Conservation (phyloP, 164 flowering plant species). For the Cinnamomum micranthum region DNA sequence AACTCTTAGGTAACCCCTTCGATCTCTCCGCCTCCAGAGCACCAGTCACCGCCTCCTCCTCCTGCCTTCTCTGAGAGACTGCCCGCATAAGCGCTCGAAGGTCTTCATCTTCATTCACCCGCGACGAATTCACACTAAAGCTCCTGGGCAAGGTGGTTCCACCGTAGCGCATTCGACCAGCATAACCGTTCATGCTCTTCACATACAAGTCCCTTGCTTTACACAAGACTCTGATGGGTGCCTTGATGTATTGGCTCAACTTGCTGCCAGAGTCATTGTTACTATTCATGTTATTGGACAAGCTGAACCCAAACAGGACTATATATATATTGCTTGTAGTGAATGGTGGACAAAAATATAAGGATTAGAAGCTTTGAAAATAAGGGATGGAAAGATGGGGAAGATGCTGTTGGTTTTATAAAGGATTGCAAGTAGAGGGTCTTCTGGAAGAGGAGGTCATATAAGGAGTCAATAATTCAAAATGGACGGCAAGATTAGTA, state of each 20-base stretch:
- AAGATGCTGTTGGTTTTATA: background rate
- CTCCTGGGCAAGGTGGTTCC: constrained; percentile 6
- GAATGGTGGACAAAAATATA: too few relatives aligned
- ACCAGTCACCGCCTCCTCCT: background rate
- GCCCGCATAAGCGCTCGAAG: constrained; percentile 2
- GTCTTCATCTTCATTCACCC: constrained; percentile 1
- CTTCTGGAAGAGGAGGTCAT: too few relatives aligned
- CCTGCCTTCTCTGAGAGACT: background rate
- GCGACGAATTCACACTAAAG: constrained; percentile 2
- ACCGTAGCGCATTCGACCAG: constrained; percentile 1
- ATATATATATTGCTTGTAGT: too few relatives aligned
- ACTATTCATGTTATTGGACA: background rate
- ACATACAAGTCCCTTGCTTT: constrained; percentile 11
- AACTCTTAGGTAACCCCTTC: constrained; percentile 39
- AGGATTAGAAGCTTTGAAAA: background rate
- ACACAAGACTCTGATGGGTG: constrained; percentile 5
- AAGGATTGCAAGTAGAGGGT: background rate
- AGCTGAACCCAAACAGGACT: background rate
- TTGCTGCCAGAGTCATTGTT: background rate
- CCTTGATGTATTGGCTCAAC: constrained; percentile 5
- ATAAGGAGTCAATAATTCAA: background rate
- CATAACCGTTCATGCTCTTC: constrained; percentile 7
- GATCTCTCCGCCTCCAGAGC: background rate
- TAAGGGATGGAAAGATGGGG: background rate
- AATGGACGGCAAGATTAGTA: background rate